Conservation (phyloP, 164 flowering plant species). For the Liriodendron chinense region DNA sequence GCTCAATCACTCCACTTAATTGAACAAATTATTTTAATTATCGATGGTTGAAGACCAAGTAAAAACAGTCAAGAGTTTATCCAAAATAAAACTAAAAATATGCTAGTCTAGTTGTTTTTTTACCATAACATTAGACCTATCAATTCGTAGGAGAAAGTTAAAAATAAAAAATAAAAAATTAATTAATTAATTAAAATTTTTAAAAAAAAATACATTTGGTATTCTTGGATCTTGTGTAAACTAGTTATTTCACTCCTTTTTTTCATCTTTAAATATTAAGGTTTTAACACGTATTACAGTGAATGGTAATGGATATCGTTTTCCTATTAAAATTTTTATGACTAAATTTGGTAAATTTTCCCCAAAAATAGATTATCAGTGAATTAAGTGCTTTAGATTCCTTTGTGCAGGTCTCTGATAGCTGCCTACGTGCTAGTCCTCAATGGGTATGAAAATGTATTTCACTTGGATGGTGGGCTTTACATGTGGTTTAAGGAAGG, state of each 20-base stretch:
- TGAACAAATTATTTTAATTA: no score
- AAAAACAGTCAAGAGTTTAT: no score
- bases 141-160: no score
- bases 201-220: neutral
- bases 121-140: no score
- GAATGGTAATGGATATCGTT: neutral
- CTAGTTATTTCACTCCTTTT: neutral
- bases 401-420: slow-evolving; percentile 75
- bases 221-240: neutral
- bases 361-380: neutral
- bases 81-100: no score
- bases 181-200: no score
- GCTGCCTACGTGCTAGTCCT: slow-evolving; percentile 94
- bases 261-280: neutral
- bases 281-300: neutral
- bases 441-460: slow-evolving; percentile 78
- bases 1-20: no score
- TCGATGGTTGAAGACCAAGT: no score
- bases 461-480: slow-evolving; percentile 88
- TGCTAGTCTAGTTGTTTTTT: no score
- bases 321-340: neutral
- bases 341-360: neutral
- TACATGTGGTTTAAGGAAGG: slow-evolving; percentile 81
- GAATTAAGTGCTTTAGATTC: neutral
- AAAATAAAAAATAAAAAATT: no score